These are phyloP conservation scores for Pseudoturritis turrita DNA, from an alignment of 345 rosid genomes.

Conservation along the genomic window DNA sequence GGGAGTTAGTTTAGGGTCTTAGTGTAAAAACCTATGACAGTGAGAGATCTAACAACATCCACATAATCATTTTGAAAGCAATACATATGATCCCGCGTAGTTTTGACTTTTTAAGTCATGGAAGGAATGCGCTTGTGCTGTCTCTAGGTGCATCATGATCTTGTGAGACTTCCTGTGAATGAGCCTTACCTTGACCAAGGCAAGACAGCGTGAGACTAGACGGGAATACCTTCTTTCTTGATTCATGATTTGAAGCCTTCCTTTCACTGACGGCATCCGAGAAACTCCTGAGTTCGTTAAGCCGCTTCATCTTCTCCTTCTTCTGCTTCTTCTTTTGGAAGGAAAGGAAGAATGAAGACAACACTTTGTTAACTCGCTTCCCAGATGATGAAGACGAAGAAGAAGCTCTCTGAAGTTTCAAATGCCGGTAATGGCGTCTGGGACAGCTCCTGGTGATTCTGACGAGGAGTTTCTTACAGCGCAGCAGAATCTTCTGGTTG, in stretches of 20 bases:
- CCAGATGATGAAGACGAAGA: constrained; percentile 5
- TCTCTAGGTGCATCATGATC: constrained; percentile 20
- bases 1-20: constrained; percentile 2
- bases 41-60: constrained; percentile 2
- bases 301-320: constrained; percentile 31
- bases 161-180: constrained; percentile 22
- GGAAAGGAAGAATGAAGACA: constrained; percentile 25
- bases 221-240: constrained; percentile 21
- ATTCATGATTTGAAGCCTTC: not conserved
- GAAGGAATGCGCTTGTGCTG: constrained; percentile 28
- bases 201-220: constrained; percentile 12
- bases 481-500: constrained; percentile 13
- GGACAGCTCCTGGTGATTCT: constrained; percentile 19
- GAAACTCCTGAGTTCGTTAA: constrained; percentile 28
- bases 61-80: not conserved
- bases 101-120: not conserved
- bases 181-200: constrained; percentile 16
- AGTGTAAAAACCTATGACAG: not conserved
- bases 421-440: constrained; percentile 12
- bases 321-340: constrained; percentile 29
- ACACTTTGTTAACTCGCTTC: constrained; percentile 3
- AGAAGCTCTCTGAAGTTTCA: constrained; percentile 16
- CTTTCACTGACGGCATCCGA: constrained; percentile 15
- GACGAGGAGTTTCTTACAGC: constrained; percentile 17
- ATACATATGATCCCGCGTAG: not conserved